These are phyloP conservation scores for Paxillus rubicundulus DNA, from an alignment of 768 basidiomycete genomes.

Conservation along the genomic window DNA sequence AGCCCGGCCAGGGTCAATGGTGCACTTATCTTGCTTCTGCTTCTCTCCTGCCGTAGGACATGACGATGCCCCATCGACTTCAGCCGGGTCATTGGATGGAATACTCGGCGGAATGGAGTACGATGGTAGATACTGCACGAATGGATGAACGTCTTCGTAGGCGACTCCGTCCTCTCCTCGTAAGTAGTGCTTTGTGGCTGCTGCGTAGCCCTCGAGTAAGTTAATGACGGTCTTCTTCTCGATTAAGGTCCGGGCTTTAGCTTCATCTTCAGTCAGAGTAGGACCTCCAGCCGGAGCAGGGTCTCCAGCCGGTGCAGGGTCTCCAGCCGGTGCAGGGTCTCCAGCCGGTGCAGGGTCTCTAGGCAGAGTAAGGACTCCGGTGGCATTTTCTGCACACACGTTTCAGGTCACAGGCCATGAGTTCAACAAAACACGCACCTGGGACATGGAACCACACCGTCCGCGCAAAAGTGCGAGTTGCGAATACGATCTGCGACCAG, in stretches of 20 bases:
- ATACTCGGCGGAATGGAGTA: conserved; percentile 49
- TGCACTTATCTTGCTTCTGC: neutral
- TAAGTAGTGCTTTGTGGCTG: conserved; percentile 68
- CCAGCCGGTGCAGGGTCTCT: no score
- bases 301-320: no score
- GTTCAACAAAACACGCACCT: conserved; percentile 34
- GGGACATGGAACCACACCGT: conserved; percentile 70
- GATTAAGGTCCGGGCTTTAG: conserved; percentile 47
- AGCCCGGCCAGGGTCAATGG: neutral
- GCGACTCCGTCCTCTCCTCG: conserved; percentile 46
- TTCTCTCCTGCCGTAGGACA: neutral
- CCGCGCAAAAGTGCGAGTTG: conserved; percentile 53
- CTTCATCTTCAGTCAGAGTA: neutral
- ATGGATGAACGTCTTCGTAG: conserved; percentile 55
- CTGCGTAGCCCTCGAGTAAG: conserved; percentile 60
- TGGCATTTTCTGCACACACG: neutral
- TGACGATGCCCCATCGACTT: neutral
- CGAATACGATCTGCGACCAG: conserved; percentile 64
- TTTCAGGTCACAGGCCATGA: conserved; percentile 29
- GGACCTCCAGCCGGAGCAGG: conserved; percentile 6
- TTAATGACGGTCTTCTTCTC: conserved; percentile 73
- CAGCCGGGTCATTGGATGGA: conserved; percentile 19
- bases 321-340: no score
- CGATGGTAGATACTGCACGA: conserved; percentile 69
- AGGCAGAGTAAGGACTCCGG: conserved; percentile 4